Evolutionary conservation across 352 stramenopile species (phyloP).

Genomic region (Phytophthora hibernalis): DNA sequence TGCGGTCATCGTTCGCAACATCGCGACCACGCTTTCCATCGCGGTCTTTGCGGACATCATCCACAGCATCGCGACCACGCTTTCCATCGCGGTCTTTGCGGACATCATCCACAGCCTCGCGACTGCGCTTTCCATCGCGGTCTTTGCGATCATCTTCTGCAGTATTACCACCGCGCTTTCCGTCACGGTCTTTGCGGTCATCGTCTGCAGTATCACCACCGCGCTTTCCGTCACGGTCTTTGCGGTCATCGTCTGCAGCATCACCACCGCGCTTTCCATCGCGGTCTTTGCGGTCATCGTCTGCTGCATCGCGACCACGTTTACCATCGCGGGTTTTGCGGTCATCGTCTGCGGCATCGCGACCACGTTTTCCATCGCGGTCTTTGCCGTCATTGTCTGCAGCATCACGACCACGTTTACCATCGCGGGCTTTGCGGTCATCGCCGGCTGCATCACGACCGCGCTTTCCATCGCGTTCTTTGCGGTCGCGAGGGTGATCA

Average conservation of each 20-base stretch:
- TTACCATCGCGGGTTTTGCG: slow-evolving; percentile 2
- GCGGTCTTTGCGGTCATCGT: neutral
- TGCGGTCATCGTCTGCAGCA: neutral
- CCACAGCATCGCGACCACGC: slow-evolving; percentile 33
- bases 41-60: no score
- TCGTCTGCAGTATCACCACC: neutral
- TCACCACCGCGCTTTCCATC: slow-evolving; percentile 22
- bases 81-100: slow-evolving; percentile 54
- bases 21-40: slow-evolving; percentile 48
- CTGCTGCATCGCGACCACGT: neutral
- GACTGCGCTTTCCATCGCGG: slow-evolving; percentile 44
- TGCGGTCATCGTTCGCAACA: slow-evolving; percentile 15
- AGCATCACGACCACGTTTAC: neutral
- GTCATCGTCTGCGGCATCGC: neutral
- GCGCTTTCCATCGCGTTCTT: slow-evolving; percentile 51
- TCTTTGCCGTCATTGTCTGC: neutral
- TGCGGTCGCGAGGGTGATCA: slow-evolving; percentile 40
- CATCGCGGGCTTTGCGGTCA: slow-evolving; percentile 1
- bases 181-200: slow-evolving; percentile 19
- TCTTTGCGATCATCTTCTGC: no score
- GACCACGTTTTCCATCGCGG: slow-evolving; percentile 4
- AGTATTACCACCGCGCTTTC: slow-evolving; percentile 43
- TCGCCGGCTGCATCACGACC: slow-evolving; percentile 44
- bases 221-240: slow-evolving; percentile 1
- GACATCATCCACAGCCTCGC: slow-evolving; percentile 28